Evolutionary conservation across 2,329 filamentous ascomycete genomes (phyloP).

Genomic region (Karstenula rhodostoma): DNA sequence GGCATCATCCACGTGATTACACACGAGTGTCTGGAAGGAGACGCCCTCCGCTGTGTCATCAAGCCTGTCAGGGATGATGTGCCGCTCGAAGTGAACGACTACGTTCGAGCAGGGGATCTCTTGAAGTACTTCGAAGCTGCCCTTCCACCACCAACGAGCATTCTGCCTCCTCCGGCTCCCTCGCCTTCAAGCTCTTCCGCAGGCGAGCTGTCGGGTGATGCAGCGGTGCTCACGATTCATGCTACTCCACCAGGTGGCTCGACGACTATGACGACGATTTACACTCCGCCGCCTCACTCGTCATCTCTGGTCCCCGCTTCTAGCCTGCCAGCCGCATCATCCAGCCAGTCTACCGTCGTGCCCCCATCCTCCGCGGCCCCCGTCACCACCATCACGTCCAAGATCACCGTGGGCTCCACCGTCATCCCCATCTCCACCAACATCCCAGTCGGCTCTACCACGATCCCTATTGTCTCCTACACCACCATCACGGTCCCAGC

Average conservation of each 20-base stretch:
- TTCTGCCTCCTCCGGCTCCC: neutral
- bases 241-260: neutral
- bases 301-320: neutral
- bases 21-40: conserved; percentile 25
- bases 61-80: conserved; percentile 15
- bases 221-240: neutral
- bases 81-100: conserved; percentile 18
- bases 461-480: neutral
- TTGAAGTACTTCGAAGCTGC: conserved; percentile 1
- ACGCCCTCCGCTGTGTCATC: conserved; percentile 19
- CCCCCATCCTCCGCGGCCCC: neutral
- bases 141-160: neutral
- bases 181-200: neutral
- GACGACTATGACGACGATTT: neutral
- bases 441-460: neutral
- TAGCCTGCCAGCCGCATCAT: neutral
- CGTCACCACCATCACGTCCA: neutral
- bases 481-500: neutral
- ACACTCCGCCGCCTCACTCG: neutral
- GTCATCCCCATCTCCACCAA: neutral
- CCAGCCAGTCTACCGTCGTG: neutral
- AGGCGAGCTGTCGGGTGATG: neutral
- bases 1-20: conserved; percentile 20
- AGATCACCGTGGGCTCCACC: neutral
- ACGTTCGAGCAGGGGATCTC: conserved; percentile 20